Percentiles rank a stretch among this genome's conserved stretches.
These are phyloP conservation scores for Pichia phayaonensis DNA, from an alignment of 805 yeast species.

Conservation along the genomic window DNA sequence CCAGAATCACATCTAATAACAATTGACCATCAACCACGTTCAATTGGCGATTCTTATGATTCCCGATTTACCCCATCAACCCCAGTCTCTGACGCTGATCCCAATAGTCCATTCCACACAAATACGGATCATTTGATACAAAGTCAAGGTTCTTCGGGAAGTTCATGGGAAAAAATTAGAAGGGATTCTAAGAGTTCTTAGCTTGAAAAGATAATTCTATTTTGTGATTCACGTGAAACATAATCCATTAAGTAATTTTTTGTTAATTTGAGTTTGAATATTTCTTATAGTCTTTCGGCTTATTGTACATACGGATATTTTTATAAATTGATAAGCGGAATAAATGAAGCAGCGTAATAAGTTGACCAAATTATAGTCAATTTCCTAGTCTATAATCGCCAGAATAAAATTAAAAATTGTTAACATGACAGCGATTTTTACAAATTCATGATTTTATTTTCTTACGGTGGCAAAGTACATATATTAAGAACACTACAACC, in stretches of 20 bases:
- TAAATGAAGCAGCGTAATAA: background rate
- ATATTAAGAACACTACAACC: too few species aligned
- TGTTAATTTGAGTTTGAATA: too few species aligned
- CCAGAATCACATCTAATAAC: background rate
- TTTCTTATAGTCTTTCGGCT: background rate
- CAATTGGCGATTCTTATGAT: constrained; percentile 6
- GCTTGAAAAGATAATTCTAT: too few species aligned
- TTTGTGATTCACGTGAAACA: too few species aligned
- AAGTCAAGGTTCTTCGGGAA: background rate
- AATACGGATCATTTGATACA: background rate
- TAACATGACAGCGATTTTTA: background rate
- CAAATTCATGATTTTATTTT: background rate
- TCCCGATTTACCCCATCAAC: background rate
- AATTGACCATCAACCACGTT: background rate
- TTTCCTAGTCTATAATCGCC: too few species aligned
- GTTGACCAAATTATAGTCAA: too few species aligned
- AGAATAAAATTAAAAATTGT: background rate
- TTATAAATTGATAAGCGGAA: too few species aligned
- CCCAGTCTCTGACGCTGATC: background rate
- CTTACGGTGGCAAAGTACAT: background rate
- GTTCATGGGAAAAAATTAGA: background rate
- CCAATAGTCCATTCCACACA: background rate
- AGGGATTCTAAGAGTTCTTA: background rate
- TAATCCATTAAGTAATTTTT: too few species aligned
- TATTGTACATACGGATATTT: background rate